These are phyloP conservation scores for Marsdenia floribunda DNA, from an alignment of 257 asterid genomes.

Conservation along the genomic window DNA sequence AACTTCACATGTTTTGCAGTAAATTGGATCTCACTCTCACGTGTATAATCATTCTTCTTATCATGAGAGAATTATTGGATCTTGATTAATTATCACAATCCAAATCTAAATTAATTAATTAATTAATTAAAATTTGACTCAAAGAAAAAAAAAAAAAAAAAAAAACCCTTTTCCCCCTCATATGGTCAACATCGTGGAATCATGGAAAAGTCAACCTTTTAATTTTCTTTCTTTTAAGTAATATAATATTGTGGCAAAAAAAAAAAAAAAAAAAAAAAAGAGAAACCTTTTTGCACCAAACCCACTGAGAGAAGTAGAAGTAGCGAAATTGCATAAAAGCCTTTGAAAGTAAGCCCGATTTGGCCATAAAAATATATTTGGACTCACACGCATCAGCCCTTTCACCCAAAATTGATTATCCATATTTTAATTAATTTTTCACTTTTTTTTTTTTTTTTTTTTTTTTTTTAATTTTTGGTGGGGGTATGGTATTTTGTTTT, in stretches of 20 bases:
- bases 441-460: no score
- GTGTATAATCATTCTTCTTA: not conserved
- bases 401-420: no score
- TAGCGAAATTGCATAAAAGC: no score
- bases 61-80: conserved; percentile 8
- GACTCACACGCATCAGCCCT: not conserved
- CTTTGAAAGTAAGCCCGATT: not conserved
- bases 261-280: no score
- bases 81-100: conserved; percentile 12
- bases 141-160: no score
- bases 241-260: no score
- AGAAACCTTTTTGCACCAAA: not conserved
- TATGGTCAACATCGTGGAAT: conserved; percentile 24
- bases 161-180: not conserved
- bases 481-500: no score
- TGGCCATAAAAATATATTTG: not conserved
- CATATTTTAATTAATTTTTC: no score
- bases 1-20: conserved; percentile 13
- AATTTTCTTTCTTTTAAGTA: not conserved
- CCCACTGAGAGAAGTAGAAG: not conserved
- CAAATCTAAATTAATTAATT: conserved; percentile 7
- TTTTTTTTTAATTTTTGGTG: no score
- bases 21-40: conserved; percentile 30
- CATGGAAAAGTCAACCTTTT: conserved; percentile 23
- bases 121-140: no score